Conservation (phyloP, 176 grass and related monocot species). For the Triticum dicoccoides region DNA sequence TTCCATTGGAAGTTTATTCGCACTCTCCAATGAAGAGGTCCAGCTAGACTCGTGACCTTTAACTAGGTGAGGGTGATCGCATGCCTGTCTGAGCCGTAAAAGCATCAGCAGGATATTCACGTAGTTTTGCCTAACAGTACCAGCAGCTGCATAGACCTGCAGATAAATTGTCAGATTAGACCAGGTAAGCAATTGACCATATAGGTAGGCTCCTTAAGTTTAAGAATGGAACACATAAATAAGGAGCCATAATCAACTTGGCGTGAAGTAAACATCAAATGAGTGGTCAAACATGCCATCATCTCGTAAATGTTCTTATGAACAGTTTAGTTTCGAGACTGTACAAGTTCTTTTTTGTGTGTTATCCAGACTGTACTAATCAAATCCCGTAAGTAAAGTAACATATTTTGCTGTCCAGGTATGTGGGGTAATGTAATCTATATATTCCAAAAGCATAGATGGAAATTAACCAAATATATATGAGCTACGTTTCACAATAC, state of each 20-base stretch:
- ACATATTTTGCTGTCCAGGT: not conserved
- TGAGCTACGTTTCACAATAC: no score
- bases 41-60: constrained; percentile 66
- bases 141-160: constrained; percentile 94
- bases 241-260: not conserved
- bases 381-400: not conserved
- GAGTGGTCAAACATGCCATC: not conserved
- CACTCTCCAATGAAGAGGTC: constrained; percentile 76
- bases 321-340: no score
- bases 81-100: constrained; percentile 92
- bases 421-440: not conserved
- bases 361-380: not conserved
- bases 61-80: constrained; percentile 85
- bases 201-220: not conserved
- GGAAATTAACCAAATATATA: not conserved
- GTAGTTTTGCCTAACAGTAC: constrained; percentile 98
- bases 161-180: constrained; percentile 14
- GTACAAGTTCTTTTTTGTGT: no score
- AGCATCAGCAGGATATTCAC: constrained; percentile 99
- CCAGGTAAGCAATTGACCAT: constrained; percentile 11
- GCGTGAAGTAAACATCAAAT: not conserved
- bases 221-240: not conserved
- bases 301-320: not conserved
- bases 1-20: constrained; percentile 68
- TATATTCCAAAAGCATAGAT: not conserved